These are phyloP conservation scores for Ensete glaucum DNA, from an alignment of 176 grass and related monocot species.

Conservation along the genomic window DNA sequence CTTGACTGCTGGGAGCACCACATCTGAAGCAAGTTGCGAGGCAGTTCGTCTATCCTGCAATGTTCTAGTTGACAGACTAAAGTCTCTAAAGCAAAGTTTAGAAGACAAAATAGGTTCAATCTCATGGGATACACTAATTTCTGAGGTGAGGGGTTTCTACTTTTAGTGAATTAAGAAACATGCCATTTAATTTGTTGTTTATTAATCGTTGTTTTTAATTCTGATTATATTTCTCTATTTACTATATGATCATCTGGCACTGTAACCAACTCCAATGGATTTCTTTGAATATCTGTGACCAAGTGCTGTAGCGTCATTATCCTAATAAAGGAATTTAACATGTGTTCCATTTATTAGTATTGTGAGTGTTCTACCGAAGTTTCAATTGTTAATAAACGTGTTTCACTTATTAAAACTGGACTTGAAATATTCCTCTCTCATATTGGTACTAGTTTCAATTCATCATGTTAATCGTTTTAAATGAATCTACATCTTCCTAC, in stretches of 20 bases:
- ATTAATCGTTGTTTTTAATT: neutral
- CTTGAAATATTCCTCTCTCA: no score
- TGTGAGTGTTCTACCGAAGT: no score
- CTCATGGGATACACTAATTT: slow-evolving; percentile 64
- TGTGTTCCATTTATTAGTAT: no score
- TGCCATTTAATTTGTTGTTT: neutral
- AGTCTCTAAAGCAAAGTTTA: slow-evolving; percentile 61
- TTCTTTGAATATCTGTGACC: neutral
- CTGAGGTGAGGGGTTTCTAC: slow-evolving; percentile 30
- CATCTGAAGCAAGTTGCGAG: slow-evolving; percentile 85
- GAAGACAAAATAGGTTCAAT: slow-evolving; percentile 38
- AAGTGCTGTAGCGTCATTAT: neutral
- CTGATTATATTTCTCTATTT: neutral
- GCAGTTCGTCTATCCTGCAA: slow-evolving; percentile 60
- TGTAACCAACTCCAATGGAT: neutral
- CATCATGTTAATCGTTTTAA: no score
- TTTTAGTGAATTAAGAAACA: neutral
- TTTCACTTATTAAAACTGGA: no score
- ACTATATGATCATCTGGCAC: neutral
- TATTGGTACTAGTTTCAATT: no score
- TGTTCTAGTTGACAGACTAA: slow-evolving; percentile 64
- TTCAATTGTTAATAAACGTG: no score
- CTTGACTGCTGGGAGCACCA: slow-evolving; percentile 81
- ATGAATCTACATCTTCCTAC: neutral
- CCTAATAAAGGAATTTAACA: neutral